phyloP scores from a whole-genome alignment of 1,139 yeast species.

The Debaryomyces subglobosus region DNA sequence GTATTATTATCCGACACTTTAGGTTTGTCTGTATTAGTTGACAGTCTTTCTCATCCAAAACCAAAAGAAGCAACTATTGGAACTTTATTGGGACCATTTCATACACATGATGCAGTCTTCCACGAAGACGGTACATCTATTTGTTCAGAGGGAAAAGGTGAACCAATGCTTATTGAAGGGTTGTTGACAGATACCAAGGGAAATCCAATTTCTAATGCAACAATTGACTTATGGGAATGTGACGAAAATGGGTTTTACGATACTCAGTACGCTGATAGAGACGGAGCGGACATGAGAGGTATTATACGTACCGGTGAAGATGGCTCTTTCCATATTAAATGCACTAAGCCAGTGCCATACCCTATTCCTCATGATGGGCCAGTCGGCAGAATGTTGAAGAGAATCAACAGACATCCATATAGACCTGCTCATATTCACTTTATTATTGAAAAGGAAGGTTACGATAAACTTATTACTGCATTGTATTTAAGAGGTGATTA shows the following conservation, averaged over 20 bases:
- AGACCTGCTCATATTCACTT: slow-evolving; percentile 43
- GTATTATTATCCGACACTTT: slow-evolving; percentile 32
- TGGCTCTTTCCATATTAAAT: slow-evolving; percentile 31
- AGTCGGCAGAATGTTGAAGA: slow-evolving; percentile 33
- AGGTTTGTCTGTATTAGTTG: slow-evolving; percentile 35
- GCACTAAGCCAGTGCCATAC: slow-evolving; percentile 37
- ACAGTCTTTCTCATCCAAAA: slow-evolving; percentile 33
- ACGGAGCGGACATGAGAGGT: slow-evolving; percentile 35
- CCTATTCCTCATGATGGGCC: slow-evolving; percentile 47
- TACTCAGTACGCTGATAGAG: slow-evolving; percentile 28
- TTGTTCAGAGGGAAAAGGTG: slow-evolving; percentile 33
- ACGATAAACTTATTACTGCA: slow-evolving; percentile 33
- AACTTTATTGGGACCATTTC: slow-evolving; percentile 37
- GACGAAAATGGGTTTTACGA: slow-evolving; percentile 43
- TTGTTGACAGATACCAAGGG: slow-evolving; percentile 27
- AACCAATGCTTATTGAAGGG: slow-evolving; percentile 26
- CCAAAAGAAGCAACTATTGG: slow-evolving; percentile 33
- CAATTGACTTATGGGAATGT: slow-evolving; percentile 41
- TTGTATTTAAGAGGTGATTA: slow-evolving; percentile 33
- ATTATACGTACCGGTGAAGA: slow-evolving; percentile 27
- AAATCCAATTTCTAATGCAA: slow-evolving; percentile 29
- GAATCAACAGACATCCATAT: slow-evolving; percentile 37
- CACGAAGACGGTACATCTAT: slow-evolving; percentile 29
- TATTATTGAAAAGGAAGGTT: slow-evolving; percentile 29
- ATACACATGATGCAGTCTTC: slow-evolving; percentile 33